Base-by-base conservation (phyloP, 73 alveolate species). In the Paramecium sonneborni region DNA sequence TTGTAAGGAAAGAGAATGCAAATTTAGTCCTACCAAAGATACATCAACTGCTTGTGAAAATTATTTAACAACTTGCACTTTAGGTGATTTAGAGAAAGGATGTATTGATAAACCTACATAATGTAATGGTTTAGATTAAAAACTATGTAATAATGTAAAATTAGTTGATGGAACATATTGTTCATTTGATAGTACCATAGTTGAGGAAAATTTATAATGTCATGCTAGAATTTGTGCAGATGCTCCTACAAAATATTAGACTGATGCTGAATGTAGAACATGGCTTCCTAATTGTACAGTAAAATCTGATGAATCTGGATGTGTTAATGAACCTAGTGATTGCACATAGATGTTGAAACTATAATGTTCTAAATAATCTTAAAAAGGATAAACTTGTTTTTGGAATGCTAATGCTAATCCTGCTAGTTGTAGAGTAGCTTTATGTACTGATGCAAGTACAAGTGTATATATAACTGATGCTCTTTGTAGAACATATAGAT, bases 181-280 rank as follows among this genome's bases (percentile, higher is more conserved):
- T 18, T 52, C 68, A 18, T 52, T 52, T 52, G 68, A 52, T 18
- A 52, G 68, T 52, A 52, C 26, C 0, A 52, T 52, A 0, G 35
- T 18, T 4, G 68, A 18, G 8, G 68, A 52, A 5, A 5, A 14
- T 1, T 5, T 4, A 18, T 52, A 52, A 52, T 52, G 68, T 18
- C 68, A 52, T 52, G 34, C 68, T 52, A 52, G 68, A 52, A 15
- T 52, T 52, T 72, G 86, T 72, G 86, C 86, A 8, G 44, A 30
- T 34, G 86, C 86, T 28, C 57, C 52, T 11, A 28, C 55, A 15
- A 35, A 34, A n/a, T 20, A 15, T 38, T 5, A 32, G 8, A 72
- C 86, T 34, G 86, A 72, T 72, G 86, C 55, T 34, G 68, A 52
- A 6, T 72, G 86, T n/a, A 72, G 57, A 72, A 41, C 67, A n/a